Evolutionary conservation across 1,284 basidiomycete genomes (phyloP).

Genomic region (Stygiomarasmius scandens): DNA sequence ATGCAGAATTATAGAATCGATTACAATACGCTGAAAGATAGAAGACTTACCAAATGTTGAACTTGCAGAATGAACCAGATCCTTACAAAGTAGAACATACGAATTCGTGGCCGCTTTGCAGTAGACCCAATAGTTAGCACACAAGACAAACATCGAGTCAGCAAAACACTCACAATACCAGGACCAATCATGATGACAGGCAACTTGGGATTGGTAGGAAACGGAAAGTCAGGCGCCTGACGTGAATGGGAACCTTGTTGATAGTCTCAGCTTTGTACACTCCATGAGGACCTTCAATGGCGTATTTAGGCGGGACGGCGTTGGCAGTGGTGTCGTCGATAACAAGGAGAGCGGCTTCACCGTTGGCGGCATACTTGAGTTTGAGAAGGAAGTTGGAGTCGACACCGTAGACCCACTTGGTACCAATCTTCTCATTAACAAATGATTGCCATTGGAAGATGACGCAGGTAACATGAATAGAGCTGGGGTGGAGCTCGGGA

Average conservation of each 20-base stretch:
- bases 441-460: conserved; percentile 88
- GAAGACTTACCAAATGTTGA: no score
- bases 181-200: conserved; percentile 99
- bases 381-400: conserved; percentile 93
- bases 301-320: conserved; percentile 71
- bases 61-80: no score
- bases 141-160: conserved; percentile 7
- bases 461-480: conserved; percentile 94
- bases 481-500: conserved; percentile 86
- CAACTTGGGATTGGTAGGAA: conserved; percentile 97
- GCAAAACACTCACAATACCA: conserved; percentile 76
- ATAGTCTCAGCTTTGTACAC: conserved; percentile 72
- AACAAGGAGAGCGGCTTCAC: conserved; percentile 52
- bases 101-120: neutral
- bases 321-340: conserved; percentile 40
- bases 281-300: conserved; percentile 87
- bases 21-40: no score
- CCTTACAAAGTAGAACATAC: no score
- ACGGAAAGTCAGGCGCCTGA: conserved; percentile 94
- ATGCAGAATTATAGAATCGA: no score
- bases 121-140: conserved; percentile 9
- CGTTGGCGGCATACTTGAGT: conserved; percentile 78
- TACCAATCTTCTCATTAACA: conserved; percentile 48
- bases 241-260: conserved; percentile 91
- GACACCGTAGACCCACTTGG: conserved; percentile 81